phyloP scores from a whole-genome alignment of 2,329 filamentous ascomycete genomes.

The Aspergillus hiratsukae region DNA sequence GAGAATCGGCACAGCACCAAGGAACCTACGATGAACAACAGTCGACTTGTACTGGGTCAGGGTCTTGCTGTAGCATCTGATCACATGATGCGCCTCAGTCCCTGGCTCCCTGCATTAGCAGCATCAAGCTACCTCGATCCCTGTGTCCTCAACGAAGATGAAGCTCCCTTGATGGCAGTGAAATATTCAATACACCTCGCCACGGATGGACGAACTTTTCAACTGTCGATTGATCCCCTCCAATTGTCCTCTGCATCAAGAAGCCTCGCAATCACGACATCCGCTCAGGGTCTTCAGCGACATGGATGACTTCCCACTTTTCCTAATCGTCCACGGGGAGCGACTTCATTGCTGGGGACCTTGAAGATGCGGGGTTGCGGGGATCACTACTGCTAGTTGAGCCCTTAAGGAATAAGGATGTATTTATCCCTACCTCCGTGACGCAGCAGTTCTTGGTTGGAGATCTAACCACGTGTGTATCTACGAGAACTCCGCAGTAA shows the following conservation, averaged over 20 bases:
- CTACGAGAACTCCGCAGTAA: neutral
- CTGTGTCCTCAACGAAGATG: neutral
- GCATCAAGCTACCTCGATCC: neutral
- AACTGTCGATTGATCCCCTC: neutral
- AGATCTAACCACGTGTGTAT: neutral
- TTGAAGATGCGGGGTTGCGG: constrained; percentile 1
- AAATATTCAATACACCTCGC: neutral
- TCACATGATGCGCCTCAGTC: neutral
- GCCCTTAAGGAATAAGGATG: neutral
- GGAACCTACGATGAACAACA: neutral
- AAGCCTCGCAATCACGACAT: neutral
- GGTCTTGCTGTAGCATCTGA: neutral
- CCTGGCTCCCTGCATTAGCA: neutral
- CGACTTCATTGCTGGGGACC: neutral
- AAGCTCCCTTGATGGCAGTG: neutral
- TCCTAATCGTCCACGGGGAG: constrained; percentile 6
- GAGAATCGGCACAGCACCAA: neutral
- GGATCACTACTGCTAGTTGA: neutral
- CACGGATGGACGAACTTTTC: neutral
- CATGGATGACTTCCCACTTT: neutral
- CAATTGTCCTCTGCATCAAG: neutral
- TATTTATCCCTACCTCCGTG: neutral
- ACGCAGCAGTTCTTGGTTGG: neutral
- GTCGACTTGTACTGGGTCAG: neutral
- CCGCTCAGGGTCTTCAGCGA: neutral